These are phyloP conservation scores for Lactifluus echinatus DNA, from an alignment of 768 basidiomycete species.

Conservation along the genomic window DNA sequence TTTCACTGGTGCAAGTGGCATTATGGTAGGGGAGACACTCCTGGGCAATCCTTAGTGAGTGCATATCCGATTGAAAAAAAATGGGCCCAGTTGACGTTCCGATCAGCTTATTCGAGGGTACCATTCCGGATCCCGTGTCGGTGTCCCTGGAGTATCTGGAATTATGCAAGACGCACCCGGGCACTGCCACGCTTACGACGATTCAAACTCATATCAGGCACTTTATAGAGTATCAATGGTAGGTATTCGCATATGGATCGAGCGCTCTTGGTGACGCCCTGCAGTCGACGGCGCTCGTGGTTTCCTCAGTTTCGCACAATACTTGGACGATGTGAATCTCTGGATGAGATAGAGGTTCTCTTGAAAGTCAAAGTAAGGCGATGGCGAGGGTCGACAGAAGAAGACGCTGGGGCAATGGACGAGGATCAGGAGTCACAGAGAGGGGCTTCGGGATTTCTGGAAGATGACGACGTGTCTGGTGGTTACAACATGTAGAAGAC, in stretches of 20 bases:
- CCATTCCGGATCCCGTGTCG: slow-evolving; percentile 51
- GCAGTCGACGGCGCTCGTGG: slow-evolving; percentile 25
- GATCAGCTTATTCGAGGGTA: slow-evolving; percentile 47
- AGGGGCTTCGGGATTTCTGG: neutral
- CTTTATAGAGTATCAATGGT: slow-evolving; percentile 65
- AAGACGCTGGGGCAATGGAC: neutral
- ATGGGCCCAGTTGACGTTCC: neutral
- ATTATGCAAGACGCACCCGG: slow-evolving; percentile 46
- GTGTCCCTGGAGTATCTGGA: slow-evolving; percentile 65
- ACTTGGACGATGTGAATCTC: slow-evolving; percentile 18
- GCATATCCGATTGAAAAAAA: neutral
- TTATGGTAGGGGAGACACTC: slow-evolving; percentile 78
- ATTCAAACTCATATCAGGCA: slow-evolving; percentile 59
- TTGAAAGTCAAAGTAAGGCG: slow-evolving; percentile 21
- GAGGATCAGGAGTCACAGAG: neutral
- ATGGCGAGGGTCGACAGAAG: slow-evolving; percentile 20
- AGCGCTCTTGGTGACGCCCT: neutral
- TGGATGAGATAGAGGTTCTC: slow-evolving; percentile 23
- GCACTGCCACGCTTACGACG: slow-evolving; percentile 39
- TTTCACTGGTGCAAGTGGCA: slow-evolving; percentile 57
- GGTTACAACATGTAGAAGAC: neutral
- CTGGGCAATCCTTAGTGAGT: slow-evolving; percentile 65
- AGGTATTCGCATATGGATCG: slow-evolving; percentile 19
- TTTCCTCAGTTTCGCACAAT: slow-evolving; percentile 23
- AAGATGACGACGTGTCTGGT: neutral